Base-by-base conservation (phyloP, 225 moss, liverwort and hornwort species). In the Marchantia paleacea region DNA sequence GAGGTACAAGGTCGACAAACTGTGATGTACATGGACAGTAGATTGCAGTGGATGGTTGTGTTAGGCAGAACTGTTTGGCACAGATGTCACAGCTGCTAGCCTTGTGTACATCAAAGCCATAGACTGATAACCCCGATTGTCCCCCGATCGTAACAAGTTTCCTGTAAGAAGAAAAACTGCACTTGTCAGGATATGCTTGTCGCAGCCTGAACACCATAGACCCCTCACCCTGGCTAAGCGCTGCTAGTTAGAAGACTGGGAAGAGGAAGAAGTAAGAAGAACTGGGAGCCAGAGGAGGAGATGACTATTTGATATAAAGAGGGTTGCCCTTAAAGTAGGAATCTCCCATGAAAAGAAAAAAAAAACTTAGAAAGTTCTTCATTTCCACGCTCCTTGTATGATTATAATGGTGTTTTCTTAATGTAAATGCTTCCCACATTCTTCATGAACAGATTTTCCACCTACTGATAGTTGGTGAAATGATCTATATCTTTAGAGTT, bases 61-160 rank as follows among this genome's bases (percentile, higher is more conserved):
- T 61, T 28, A 76, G 5, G 76, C 58, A 76, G 68, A 52, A 79
- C 69, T 79, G 22, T 53, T 79, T 69, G 79, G 74, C 30, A 83
- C 82, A 63, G 29, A 69, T 57, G 83, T 64, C 50, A 79, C 82
- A 61, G 89, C 85, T 52, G 86, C 86, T 39, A 99, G 85, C 78
- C 99, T 91, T 29, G 99, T 99, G 63, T 99, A 99, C 99, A 99
- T 99, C 79, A 92, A 87, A 63, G 99, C 92, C 99, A 99, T 99
- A 13, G 99, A 94, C 84, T 88, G 92, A 79, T 92, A 99, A 49
- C 99, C 99, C 76, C 99, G 90, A 80, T 92, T 81, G 75, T 99
- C 99, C 72, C 99, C 99, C 8, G 99, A 99, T 79, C 99, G 90
- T 86, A 99, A 79, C 72, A 99, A 81, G 81, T 99, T 99, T 74